Evolutionary conservation across 2,329 filamentous ascomycete species (phyloP).

Genomic region (Pseudogymnoascus pannorum): DNA sequence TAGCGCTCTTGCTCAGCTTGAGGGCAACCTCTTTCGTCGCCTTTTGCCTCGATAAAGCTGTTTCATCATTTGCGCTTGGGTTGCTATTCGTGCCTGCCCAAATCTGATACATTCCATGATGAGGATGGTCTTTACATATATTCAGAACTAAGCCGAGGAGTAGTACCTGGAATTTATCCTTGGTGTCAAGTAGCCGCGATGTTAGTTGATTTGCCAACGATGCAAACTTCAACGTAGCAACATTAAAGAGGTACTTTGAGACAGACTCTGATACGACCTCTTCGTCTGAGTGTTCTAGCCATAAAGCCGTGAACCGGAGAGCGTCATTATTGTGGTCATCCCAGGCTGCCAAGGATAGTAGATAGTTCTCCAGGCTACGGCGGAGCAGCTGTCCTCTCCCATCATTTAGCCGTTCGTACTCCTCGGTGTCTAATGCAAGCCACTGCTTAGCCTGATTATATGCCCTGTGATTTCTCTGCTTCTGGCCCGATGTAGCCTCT

Average conservation of each 20-base stretch:
- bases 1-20: constrained; percentile 45
- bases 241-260: constrained; percentile 57
- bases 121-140: constrained; percentile 89
- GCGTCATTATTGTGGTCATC: constrained; percentile 86
- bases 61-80: constrained; percentile 63
- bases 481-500: constrained; percentile 36
- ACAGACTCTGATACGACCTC: constrained; percentile 72
- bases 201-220: constrained; percentile 91
- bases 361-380: constrained; percentile 86
- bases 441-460: constrained; percentile 72
- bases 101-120: constrained; percentile 95
- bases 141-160: constrained; percentile 67
- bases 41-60: constrained; percentile 63
- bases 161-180: constrained; percentile 65
- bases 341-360: constrained; percentile 74
- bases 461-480: constrained; percentile 50
- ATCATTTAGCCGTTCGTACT: constrained; percentile 70
- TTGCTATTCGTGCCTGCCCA: constrained; percentile 72
- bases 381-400: constrained; percentile 78
- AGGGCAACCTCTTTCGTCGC: constrained; percentile 65
- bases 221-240: constrained; percentile 89
- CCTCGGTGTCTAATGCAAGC: constrained; percentile 83
- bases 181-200: constrained; percentile 73
- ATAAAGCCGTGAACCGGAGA: constrained; percentile 85
- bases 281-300: constrained; percentile 81